Evolutionary conservation across 148 eudicot species (phyloP).

Genomic region (Rheum nobile): DNA sequence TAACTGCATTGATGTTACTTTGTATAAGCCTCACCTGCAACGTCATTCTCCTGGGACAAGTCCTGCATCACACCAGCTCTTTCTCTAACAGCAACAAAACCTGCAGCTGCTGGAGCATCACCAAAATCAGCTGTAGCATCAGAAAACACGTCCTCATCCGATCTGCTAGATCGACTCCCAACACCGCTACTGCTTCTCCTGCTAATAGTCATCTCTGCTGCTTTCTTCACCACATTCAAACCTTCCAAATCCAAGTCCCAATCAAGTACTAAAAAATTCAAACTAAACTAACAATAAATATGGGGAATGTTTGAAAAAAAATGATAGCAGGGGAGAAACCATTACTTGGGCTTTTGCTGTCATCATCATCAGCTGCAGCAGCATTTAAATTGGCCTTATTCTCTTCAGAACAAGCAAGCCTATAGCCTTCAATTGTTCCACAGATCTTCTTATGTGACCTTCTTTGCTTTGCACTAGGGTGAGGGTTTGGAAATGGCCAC

Average conservation of each 20-base stretch:
- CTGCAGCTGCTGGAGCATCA: constrained; percentile 26
- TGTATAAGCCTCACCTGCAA: not conserved
- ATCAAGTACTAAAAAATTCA: not conserved
- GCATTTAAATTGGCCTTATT: constrained; percentile 13
- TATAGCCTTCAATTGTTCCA: constrained; percentile 61
- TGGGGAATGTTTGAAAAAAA: not conserved
- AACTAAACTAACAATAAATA: not conserved
- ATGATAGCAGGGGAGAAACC: not conserved
- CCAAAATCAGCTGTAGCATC: constrained; percentile 60
- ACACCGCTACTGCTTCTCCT: constrained; percentile 39
- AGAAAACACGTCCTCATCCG: constrained; percentile 63
- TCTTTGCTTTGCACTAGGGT: constrained; percentile 68
- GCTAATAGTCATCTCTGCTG: constrained; percentile 24
- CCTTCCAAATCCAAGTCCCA: constrained; percentile 20
- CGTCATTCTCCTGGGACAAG: not conserved
- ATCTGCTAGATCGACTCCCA: constrained; percentile 37
- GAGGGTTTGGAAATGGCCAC: constrained; percentile 70
- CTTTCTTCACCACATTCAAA: constrained; percentile 13
- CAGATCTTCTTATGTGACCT: constrained; percentile 75
- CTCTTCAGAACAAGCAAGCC: constrained; percentile 18
- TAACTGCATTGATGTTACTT: not conserved
- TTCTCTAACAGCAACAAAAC: constrained; percentile 14
- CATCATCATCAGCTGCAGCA: constrained; percentile 30
- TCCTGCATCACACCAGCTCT: not conserved
- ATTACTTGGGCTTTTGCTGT: constrained; percentile 10